Evolutionary conservation across 2,329 filamentous ascomycete species (phyloP).

Genomic region (Volutella citrinella): DNA sequence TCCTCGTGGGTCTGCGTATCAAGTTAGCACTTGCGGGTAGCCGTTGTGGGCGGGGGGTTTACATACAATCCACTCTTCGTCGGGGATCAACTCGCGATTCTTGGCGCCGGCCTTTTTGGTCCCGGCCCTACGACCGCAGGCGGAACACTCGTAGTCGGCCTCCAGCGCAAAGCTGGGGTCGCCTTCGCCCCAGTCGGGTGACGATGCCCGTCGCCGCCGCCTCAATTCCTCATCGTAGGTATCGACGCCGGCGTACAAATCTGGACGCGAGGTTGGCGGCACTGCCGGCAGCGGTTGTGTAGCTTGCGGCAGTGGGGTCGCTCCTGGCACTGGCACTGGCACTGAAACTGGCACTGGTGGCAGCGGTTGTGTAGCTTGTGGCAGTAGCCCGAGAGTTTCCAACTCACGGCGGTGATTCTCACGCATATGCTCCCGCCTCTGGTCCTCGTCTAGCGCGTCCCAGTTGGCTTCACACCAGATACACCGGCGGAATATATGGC

Average conservation of each 20-base stretch:
- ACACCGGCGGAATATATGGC: constrained; percentile 33
- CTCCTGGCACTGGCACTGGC: too few relatives aligned
- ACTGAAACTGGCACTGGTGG: too few relatives aligned
- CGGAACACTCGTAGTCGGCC: constrained; percentile 31
- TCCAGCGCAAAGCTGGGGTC: constrained; percentile 22
- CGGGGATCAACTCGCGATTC: too few relatives aligned
- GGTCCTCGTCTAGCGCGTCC: constrained; percentile 17
- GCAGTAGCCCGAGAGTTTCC: too few relatives aligned
- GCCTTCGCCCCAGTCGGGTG: constrained; percentile 24
- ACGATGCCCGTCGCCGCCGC: constrained; percentile 12
- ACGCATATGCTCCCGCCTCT: constrained; percentile 28
- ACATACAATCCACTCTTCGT: too few relatives aligned
- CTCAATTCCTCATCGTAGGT: background rate
- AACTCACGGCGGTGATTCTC: too few relatives aligned
- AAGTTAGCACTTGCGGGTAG: constrained; percentile 2
- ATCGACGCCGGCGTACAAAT: constrained; percentile 7
- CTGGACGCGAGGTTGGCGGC: too few relatives aligned
- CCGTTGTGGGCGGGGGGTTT: too few relatives aligned
- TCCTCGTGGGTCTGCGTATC: constrained; percentile 18
- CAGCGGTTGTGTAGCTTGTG: too few relatives aligned
- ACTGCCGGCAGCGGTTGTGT: too few relatives aligned
- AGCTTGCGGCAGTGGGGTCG: too few relatives aligned
- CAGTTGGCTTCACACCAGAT: constrained; percentile 38
- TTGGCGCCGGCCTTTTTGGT: too few relatives aligned
- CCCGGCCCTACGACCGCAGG: constrained; percentile 26